phyloP scores from a whole-genome alignment of 2,329 filamentous ascomycete species.

The Colletotrichum sp. region DNA sequence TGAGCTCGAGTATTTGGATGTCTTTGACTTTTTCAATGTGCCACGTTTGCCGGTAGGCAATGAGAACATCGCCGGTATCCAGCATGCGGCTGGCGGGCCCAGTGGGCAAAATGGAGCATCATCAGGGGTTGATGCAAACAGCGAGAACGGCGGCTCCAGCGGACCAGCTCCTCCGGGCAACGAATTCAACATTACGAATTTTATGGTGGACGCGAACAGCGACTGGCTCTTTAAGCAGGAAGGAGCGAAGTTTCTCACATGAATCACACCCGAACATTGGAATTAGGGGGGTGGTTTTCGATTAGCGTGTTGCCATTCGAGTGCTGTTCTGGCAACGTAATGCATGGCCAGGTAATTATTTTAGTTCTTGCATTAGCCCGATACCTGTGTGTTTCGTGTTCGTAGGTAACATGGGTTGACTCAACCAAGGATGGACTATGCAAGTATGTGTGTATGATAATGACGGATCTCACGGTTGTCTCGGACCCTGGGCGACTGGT shows the following conservation, averaged over 20 bases:
- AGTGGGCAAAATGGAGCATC: constrained; percentile 23
- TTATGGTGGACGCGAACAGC: constrained; percentile 75
- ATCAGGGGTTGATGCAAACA: constrained; percentile 20
- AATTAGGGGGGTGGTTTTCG: neutral
- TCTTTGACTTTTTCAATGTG: constrained; percentile 95
- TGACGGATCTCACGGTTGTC: neutral
- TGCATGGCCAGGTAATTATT: neutral
- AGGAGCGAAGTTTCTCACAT: constrained; percentile 27
- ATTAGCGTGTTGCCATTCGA: neutral
- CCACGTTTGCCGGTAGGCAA: constrained; percentile 68
- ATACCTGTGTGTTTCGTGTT: neutral
- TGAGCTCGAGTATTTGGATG: constrained; percentile 88
- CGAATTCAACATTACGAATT: constrained; percentile 80
- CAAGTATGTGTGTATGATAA: neutral
- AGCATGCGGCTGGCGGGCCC: constrained; percentile 21
- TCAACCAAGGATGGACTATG: neutral
- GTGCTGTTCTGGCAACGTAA: neutral
- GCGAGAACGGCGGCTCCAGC: constrained; percentile 29
- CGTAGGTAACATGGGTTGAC: neutral
- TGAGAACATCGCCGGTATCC: constrained; percentile 30
- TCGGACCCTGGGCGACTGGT: neutral
- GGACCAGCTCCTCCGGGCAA: constrained; percentile 45
- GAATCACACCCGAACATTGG: neutral
- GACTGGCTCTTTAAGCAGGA: constrained; percentile 75
- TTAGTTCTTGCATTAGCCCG: neutral